Base-by-base conservation (phyloP, 345 rosid genomes). In the Camelina hispida region DNA sequence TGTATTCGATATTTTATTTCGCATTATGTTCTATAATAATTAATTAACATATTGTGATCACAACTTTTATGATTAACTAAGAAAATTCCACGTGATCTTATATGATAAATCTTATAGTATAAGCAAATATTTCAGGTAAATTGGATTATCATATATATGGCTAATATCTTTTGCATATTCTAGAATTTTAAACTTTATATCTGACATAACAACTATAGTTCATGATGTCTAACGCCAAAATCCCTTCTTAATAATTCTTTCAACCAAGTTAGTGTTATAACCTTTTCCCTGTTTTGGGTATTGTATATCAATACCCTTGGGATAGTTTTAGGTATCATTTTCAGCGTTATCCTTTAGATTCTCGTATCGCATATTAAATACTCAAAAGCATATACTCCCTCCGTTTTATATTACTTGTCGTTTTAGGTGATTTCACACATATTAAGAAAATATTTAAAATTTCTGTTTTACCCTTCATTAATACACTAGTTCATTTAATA, bases 341-440 rank as follows among this genome's bases (percentile, higher is more conserved):
- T 66, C 6, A 55, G 66, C 66, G 32, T 17, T 55, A 56, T 56
- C 40, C 23, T 55, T 54, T 43, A 30, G 47, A n/a, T 73, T 63
- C 20, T 52, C 51, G 47, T 66, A 65, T 73, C 58, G 55, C 12
- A 20, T 32, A 44, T 53, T 15, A 64, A 15, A 30, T 63, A 18
- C 18, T 14, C 7, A 2, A 65, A 73, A 20, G 38, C 3, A 37
- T 37, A 35, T 35, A n/a, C n/a, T n/a, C n/a, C n/a, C n/a, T n/a
- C n/a, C n/a, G n/a, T n/a, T n/a, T n/a, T n/a, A n/a, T n/a, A n/a
- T n/a, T n/a, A n/a, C n/a, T n/a, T n/a, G n/a, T n/a, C n/a, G n/a
- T n/a, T n/a, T n/a, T n/a, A n/a, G n/a, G n/a, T n/a, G n/a, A n/a
- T n/a, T n/a, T n/a, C n/a, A n/a, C n/a, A n/a, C n/a, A n/a, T n/a